Base-by-base conservation (phyloP, 164 flowering plant genomes). In the Umbilicus rupestris region DNA sequence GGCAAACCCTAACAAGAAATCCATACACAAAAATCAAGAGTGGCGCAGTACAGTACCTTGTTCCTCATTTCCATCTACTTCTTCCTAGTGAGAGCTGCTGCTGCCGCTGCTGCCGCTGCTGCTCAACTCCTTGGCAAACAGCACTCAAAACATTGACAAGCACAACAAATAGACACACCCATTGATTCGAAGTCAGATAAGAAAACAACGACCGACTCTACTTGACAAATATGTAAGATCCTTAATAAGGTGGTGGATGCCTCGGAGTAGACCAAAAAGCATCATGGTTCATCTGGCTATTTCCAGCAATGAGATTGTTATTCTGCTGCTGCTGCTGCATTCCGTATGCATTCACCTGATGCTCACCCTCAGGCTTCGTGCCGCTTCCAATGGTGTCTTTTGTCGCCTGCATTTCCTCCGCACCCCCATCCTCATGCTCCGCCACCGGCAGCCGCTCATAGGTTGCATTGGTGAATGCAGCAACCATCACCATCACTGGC, bases 401-500 rank as follows among this genome's bases (percentile, higher is more conserved):
- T 68, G 76, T 77, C 42, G 72, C 29, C 44, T 74, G 78, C 73
- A 70, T 67, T 47, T 70, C 83, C 45, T 78, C 87, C 30, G 29
- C 47, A 14, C 55, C 39, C 28, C 7, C 70, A 2, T 35, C 58
- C 4, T 9, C 70, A 62, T 83, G 85, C 0, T 89, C 85, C 45
- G 82, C 92, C 1, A 88, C 37, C 15, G 96, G 96, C 68, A 92
- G 49, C 78, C 92, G 67, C 78, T 92, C 98, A 42, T 79, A 92
- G 0, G 82, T 82, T 0, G 95, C 93, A 75, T 92, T 92, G 0
- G 78, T 69, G 71, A 86, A 92, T 0, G 96, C 85, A 2, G 98
- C 95, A 0, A 89, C 96, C 3, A 92, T 82, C 7, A 92, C 85
- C 76, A 92, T 82, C 17, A 92, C 96, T 5, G 98, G 98, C 26